These are phyloP conservation scores for Solanum hybrid DNA, from an alignment of 305 asterid species.

Conservation along the genomic window DNA sequence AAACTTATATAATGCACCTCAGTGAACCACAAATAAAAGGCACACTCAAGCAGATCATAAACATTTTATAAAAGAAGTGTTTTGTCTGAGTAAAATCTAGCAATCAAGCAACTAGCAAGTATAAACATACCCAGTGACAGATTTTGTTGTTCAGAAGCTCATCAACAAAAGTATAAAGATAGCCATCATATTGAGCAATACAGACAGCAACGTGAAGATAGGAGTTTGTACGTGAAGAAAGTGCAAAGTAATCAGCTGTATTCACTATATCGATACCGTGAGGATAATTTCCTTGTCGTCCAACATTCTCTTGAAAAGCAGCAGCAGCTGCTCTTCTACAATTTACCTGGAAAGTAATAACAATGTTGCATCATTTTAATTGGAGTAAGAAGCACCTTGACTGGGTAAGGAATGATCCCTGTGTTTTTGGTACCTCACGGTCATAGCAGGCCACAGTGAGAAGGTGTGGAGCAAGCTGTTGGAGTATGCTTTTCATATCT, in stretches of 20 bases:
- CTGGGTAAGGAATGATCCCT: not conserved
- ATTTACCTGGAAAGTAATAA: slow-evolving; percentile 61
- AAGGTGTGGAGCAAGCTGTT: slow-evolving; percentile 88
- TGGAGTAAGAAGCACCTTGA: slow-evolving; percentile 14
- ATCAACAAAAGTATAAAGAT: slow-evolving; percentile 74
- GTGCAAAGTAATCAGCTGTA: slow-evolving; percentile 93
- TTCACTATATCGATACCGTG: slow-evolving; percentile 91
- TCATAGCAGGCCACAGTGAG: slow-evolving; percentile 89
- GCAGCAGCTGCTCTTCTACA: slow-evolving; percentile 99
- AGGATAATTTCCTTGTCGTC: slow-evolving; percentile 87
- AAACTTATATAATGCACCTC: not conserved
- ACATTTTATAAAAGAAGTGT: not conserved
- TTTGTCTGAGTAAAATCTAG: not conserved
- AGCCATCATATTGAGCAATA: slow-evolving; percentile 83
- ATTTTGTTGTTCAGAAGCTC: slow-evolving; percentile 75
- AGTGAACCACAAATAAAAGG: not conserved
- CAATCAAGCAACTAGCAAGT: slow-evolving; percentile 17
- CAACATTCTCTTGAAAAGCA: slow-evolving; percentile 99
- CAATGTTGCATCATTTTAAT: slow-evolving; percentile 19
- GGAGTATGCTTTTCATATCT: slow-evolving; percentile 80
- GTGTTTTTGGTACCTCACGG: slow-evolving; percentile 67
- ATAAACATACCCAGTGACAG: slow-evolving; percentile 85
- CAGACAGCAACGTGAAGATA: slow-evolving; percentile 77
- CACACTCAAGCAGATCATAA: not conserved
- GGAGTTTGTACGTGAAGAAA: slow-evolving; percentile 81